Percentiles rank a stretch among this genome's conserved stretches.
These are phyloP conservation scores for Afroboletus lepidellus DNA, from an alignment of 1,284 basidiomycete species.

Conservation along the genomic window DNA sequence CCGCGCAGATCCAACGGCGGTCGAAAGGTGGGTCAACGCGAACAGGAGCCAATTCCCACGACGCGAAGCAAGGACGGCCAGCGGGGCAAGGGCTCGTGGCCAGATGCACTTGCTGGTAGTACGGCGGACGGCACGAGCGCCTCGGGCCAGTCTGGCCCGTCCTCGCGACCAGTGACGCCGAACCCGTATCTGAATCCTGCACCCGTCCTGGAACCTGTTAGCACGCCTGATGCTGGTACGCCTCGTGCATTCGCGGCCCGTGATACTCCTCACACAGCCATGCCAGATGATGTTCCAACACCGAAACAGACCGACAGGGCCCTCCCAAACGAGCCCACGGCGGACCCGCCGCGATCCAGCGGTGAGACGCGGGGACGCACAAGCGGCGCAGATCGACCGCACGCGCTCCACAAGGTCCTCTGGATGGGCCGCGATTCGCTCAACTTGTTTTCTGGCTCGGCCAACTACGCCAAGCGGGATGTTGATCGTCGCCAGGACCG, in stretches of 20 bases:
- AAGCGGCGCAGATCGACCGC: constrained; percentile 4
- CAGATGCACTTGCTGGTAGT: constrained; percentile 14
- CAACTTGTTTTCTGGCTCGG: constrained; percentile 24
- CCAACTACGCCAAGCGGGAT: constrained; percentile 11
- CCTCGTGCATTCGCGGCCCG: not conserved
- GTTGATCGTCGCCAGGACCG: constrained; percentile 20
- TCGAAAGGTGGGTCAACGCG: constrained; percentile 16
- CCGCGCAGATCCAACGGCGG: constrained; percentile 18
- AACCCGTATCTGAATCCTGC: constrained; percentile 34
- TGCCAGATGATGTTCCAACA: constrained; percentile 15
- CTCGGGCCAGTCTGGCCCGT: constrained; percentile 1
- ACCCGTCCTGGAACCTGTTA: constrained; percentile 15
- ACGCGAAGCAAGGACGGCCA: constrained; percentile 19
- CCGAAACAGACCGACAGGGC: constrained; percentile 12
- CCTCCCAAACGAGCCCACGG: not conserved
- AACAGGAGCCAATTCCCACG: constrained; percentile 15
- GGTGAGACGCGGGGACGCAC: constrained; percentile 7
- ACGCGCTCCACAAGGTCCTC: constrained; percentile 34
- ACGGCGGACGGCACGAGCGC: not conserved
- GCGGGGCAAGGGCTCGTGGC: constrained; percentile 21
- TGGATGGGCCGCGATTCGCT: constrained; percentile 35
- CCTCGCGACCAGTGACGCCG: constrained; percentile 27
- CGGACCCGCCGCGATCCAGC: constrained; percentile 1
- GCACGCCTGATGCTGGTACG: constrained; percentile 20
- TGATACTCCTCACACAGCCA: not conserved